Conservation (phyloP, 2,329 filamentous ascomycete species). For the Aspergillus intermedius region DNA sequence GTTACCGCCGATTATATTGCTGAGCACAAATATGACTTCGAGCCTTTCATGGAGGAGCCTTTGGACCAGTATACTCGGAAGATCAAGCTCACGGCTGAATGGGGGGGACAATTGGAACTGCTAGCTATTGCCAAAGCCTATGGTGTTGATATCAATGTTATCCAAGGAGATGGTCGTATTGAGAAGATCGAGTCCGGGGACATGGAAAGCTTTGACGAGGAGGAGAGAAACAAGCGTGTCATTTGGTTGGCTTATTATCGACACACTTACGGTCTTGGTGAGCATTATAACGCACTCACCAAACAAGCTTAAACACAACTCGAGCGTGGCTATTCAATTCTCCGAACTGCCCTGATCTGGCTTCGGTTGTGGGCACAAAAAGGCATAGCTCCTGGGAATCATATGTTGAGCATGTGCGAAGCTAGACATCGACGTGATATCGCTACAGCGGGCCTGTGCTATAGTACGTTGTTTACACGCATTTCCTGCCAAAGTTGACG, state of each 20-base stretch:
- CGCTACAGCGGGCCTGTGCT: no score
- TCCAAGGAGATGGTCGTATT: slow-evolving; percentile 73
- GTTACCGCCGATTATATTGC: slow-evolving; percentile 73
- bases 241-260: slow-evolving; percentile 94
- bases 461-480: no score
- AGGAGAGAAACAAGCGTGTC: slow-evolving; percentile 47
- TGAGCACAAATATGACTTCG: slow-evolving; percentile 70
- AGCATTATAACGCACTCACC: slow-evolving; percentile 91
- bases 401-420: no score
- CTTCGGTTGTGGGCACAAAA: neutral
- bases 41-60: slow-evolving; percentile 77
- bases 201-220: slow-evolving; percentile 31
- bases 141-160: slow-evolving; percentile 70
- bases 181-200: slow-evolving; percentile 62
- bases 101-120: slow-evolving; percentile 91
- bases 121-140: slow-evolving; percentile 77
- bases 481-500: no score
- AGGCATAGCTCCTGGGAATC: no score
- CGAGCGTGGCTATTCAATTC: neutral
- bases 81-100: slow-evolving; percentile 83
- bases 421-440: no score
- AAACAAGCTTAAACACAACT: slow-evolving; percentile 30
- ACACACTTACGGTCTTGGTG: slow-evolving; percentile 87
- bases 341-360: neutral
- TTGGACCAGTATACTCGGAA: slow-evolving; percentile 65